Conservation (phyloP, 129 eudicot genomes). For the Pittosporum tobira region DNA sequence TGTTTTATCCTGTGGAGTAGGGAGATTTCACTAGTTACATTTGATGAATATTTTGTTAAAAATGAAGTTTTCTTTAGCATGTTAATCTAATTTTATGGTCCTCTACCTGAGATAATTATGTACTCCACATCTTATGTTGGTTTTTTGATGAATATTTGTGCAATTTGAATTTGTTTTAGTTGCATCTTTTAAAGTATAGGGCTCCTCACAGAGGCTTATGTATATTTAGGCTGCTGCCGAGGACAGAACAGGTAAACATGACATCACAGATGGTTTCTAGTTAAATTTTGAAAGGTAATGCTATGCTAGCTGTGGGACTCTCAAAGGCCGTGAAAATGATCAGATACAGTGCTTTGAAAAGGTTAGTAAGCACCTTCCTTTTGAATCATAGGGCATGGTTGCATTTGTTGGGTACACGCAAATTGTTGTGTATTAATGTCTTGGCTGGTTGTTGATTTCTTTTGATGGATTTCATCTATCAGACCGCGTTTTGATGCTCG, state of each 20-base stretch:
- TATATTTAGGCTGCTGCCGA: background rate
- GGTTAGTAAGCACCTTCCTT: background rate
- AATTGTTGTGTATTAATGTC: background rate
- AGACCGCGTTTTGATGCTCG: background rate
- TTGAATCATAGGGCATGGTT: background rate
- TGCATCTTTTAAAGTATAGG: conserved; percentile 1
- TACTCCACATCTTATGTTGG: too few relatives aligned
- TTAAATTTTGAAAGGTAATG: conserved; percentile 1
- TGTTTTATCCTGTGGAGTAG: background rate
- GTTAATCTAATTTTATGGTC: background rate
- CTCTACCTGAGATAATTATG: background rate
- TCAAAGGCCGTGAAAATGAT: background rate
- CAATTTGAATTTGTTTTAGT: background rate
- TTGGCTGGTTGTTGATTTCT: background rate
- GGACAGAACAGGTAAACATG: background rate
- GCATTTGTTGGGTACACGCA: background rate
- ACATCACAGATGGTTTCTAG: background rate
- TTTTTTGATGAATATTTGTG: background rate
- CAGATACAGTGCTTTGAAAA: background rate
- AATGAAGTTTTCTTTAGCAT: background rate
- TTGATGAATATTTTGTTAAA: background rate
- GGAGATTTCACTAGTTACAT: background rate
- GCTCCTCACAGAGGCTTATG: background rate
- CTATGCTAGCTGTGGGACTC: background rate
- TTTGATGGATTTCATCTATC: background rate